A percentile compares a stretch with the other conserved stretches of the same genome.
phyloP scores from a whole-genome alignment of 2,329 filamentous ascomycete genomes.

The Ophiostoma ulmi region DNA sequence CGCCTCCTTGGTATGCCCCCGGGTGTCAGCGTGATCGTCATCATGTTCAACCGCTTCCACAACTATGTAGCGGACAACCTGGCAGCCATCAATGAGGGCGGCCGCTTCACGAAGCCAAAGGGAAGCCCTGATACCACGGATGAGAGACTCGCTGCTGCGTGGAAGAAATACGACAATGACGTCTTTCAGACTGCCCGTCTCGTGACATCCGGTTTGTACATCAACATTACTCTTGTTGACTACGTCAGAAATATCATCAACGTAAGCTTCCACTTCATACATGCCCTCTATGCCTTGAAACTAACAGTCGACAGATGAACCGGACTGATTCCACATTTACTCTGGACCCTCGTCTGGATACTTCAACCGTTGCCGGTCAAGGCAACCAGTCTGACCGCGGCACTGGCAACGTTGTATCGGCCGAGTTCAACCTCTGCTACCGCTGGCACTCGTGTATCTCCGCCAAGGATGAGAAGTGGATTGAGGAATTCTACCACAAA shows the following conservation, averaged over 20 bases:
- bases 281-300: constrained; percentile 17
- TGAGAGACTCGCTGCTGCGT: constrained; percentile 48
- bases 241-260: constrained; percentile 76
- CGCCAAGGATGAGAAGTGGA: constrained; percentile 74
- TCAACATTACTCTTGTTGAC: constrained; percentile 72
- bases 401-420: constrained; percentile 76
- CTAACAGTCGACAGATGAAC: constrained; percentile 46
- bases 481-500: constrained; percentile 60
- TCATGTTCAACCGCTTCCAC: constrained; percentile 82
- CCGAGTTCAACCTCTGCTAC: constrained; percentile 85
- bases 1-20: constrained; percentile 66
- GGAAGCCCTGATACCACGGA: constrained; percentile 39
- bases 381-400: constrained; percentile 60
- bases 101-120: constrained; percentile 65
- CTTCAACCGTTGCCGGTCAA: constrained; percentile 51
- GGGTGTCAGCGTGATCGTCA: constrained; percentile 62
- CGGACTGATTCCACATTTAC: constrained; percentile 72
- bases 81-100: constrained; percentile 78
- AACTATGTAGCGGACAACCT: constrained; percentile 78
- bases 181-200: constrained; percentile 73
- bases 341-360: constrained; percentile 68
- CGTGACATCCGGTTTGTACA: constrained; percentile 69
- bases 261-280: constrained; percentile 22
- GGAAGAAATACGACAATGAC: constrained; percentile 69
- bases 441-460: constrained; percentile 79